phyloP scores from a whole-genome alignment of 202 grass and related monocot genomes.

The Eragrostis tef region DNA sequence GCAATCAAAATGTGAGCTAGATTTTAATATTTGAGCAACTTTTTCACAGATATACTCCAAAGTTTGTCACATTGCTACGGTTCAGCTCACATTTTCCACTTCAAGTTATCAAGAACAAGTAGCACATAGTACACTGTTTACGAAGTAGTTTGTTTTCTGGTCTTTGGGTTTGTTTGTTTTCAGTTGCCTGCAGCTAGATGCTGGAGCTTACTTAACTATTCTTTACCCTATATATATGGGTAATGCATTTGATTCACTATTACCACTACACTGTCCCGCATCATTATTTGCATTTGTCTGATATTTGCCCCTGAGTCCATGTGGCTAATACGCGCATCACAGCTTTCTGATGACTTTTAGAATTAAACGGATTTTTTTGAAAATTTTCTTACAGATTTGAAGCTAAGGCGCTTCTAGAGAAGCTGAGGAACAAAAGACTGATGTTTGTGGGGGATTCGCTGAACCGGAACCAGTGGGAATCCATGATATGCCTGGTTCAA shows the following conservation, averaged over 20 bases:
- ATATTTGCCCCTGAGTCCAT: neutral
- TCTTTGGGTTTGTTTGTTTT: neutral
- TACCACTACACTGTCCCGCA: neutral
- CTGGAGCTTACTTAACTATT: neutral
- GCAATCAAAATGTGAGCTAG: neutral
- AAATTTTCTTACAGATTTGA: slow-evolving; percentile 61
- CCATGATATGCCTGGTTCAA: slow-evolving; percentile 86
- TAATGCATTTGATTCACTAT: neutral
- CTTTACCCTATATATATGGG: neutral
- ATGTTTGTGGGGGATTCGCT: slow-evolving; percentile 94
- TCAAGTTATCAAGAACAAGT: neutral
- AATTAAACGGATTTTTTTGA: slow-evolving; percentile 12
- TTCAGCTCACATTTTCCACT: neutral
- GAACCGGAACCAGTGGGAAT: slow-evolving; percentile 92
- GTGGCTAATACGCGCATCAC: neutral
- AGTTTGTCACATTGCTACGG: neutral
- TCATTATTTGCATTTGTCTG: neutral
- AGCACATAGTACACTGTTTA: too few species aligned
- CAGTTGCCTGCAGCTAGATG: neutral
- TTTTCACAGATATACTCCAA: neutral
- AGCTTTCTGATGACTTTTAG: neutral
- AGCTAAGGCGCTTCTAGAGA: slow-evolving; percentile 65
- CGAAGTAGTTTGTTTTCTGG: neutral
- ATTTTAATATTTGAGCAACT: neutral
- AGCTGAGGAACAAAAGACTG: slow-evolving; percentile 72